Evolutionary conservation across 108 stramenopile species (phyloP), one percentile per base, ranked within the genome.

Genomic region (Nitzschia sp.): DNA sequence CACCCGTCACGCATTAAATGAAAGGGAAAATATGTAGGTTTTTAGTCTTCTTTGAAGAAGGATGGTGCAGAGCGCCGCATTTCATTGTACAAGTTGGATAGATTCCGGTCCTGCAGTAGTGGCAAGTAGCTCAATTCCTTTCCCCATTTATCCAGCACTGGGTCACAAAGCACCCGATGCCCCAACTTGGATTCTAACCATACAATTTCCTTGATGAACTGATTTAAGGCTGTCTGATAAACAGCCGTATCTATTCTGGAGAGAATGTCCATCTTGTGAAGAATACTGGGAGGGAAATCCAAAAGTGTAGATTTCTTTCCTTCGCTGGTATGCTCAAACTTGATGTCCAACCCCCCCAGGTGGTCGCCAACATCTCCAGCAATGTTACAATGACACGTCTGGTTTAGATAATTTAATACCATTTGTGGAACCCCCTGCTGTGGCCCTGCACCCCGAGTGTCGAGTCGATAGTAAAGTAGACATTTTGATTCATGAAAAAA

Each of bases 401-500:
- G 28, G 5, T 56, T 29, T 6, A 56, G 5, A 31, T 56, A 56
- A 4, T 32, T 17, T 56, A 28, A 27, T 2, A 56, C 21, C 15
- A 28, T 56, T 29, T 3, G 25, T n/a, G 48, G 4, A n/a, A 11
- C 19, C 21, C 26, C 5, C 30, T 11, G 27, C 13, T 56, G 15
- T 31, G 23, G 27, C 13, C 13, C 13, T 28, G 27, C 28, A 56
- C 4, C 17, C 3, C 21, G 25, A 15, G 13, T 17, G 5, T 16
- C 4, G 4, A 29, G 28, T 50, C 55, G 55, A 32, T 56, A 30
- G 13, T 28, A 56, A 5, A 56, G 30, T 3, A 56, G 23, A 30
- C 55, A 56, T 31, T 56, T 56, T 22, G 55, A 56, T 32, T 56
- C 55, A 56, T 56, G 55, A 30, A 32, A 56, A 56, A 56, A 56